Evolutionary conservation across 2,329 filamentous ascomycete species (phyloP).

Genomic region (Cercospora beticola): DNA sequence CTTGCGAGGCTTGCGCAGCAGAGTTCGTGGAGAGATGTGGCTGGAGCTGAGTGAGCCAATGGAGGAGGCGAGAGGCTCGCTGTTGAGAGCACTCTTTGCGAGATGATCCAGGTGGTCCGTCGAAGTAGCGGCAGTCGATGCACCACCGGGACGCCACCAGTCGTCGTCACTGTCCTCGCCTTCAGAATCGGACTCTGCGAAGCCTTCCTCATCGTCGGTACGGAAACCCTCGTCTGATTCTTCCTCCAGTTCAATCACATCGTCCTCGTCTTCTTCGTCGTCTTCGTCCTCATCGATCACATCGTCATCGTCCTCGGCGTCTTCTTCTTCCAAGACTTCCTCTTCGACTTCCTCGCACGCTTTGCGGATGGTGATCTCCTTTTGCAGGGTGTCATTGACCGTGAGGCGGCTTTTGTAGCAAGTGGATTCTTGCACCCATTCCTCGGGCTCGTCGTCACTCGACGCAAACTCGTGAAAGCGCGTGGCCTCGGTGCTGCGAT

Average conservation of each 20-base stretch:
- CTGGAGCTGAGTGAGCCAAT: slow-evolving; percentile 51
- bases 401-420: slow-evolving; percentile 71
- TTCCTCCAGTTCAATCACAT: slow-evolving; percentile 62
- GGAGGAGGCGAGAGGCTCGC: slow-evolving; percentile 55
- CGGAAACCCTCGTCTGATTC: slow-evolving; percentile 68
- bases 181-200: slow-evolving; percentile 68
- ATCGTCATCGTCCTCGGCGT: slow-evolving; percentile 43
- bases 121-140: slow-evolving; percentile 55
- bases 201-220: slow-evolving; percentile 74
- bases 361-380: slow-evolving; percentile 84
- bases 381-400: slow-evolving; percentile 82
- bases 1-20: slow-evolving; percentile 19
- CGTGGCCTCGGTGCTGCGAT: slow-evolving; percentile 54
- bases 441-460: slow-evolving; percentile 76
- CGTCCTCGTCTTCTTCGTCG: slow-evolving; percentile 51
- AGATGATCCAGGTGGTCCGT: slow-evolving; percentile 53
- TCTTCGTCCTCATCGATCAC: slow-evolving; percentile 51
- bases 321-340: slow-evolving; percentile 72
- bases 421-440: slow-evolving; percentile 78
- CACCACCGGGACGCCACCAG: slow-evolving; percentile 64
- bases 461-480: slow-evolving; percentile 90
- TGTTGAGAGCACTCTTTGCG: slow-evolving; percentile 44
- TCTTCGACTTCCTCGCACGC: slow-evolving; percentile 88
- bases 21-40: slow-evolving; percentile 16
- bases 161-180: slow-evolving; percentile 66